Evolutionary conservation across 2,329 filamentous ascomycete species (phyloP), one percentile per base, ranked within the genome.

Genomic region (Trichoderma brevicompactum): DNA sequence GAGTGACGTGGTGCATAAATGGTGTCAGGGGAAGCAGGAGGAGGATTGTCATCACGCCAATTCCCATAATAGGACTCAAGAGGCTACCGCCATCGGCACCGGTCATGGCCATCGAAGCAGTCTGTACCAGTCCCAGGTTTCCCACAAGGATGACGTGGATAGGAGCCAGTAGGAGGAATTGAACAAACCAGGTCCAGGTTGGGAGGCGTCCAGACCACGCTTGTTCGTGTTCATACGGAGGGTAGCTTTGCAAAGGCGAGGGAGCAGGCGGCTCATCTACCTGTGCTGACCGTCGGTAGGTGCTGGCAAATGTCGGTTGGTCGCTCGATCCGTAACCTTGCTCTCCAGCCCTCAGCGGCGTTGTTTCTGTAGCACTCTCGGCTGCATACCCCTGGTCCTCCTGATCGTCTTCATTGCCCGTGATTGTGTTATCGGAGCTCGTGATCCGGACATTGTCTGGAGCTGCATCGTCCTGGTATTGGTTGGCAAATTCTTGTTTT

Each of bases 1-100:
- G 90, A 1, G 89, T 92, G 68, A 95, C 87, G 49, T 94, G 89
- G 75, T 98, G 94, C 46, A 97, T 83, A 74, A 96, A 96, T 0
- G 95, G 95, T 0, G 89, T 85, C 2, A 92, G 76, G 0, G 95
- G 95, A 0, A 92, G 80, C 17, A 97, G 78, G 0, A 97, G 74
- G 1, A 97, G 74, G 1, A 92, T 85, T 12, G 88, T 88, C 68
- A 94, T 83, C 7, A 83, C 74, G 0, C 89, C 88, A 48, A 93
- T 84, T 41, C 87, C 76, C 13, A 96, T 74, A 75, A 97, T 93
- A 5, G 93, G 88, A 7, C 87, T 76, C 15, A 96, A 78, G 17
- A 89, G 81, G 41, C 87, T 84, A 68, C 88, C 91, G 2, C 95
- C 95, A 75, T 99, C 95, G 2, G 91, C 85, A 7, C 91, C 90